phyloP scores from a whole-genome alignment of 1,284 basidiomycete species.

The Leucoagaricus sp. region DNA sequence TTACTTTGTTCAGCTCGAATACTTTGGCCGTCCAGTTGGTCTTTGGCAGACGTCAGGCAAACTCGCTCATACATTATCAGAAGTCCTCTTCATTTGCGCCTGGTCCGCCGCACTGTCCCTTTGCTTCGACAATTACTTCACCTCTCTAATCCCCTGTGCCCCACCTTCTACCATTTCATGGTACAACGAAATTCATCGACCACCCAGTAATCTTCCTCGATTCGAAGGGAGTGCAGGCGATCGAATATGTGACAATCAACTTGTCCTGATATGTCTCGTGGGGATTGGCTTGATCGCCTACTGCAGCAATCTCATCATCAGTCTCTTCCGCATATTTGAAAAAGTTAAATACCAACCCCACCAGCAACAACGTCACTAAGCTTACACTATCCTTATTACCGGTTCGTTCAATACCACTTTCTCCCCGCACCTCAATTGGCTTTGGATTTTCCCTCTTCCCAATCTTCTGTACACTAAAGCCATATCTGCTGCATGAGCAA shows the following conservation, averaged over 20 bases:
- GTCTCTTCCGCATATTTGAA: conserved; percentile 85
- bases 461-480: not conserved
- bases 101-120: conserved; percentile 92
- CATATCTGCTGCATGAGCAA: not conserved
- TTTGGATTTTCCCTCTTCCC: too few relatives aligned
- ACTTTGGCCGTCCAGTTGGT: conserved; percentile 88
- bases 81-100: conserved; percentile 87
- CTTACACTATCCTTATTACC: conserved; percentile 5
- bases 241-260: conserved; percentile 67
- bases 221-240: conserved; percentile 54
- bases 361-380: conserved; percentile 14
- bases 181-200: conserved; percentile 66
- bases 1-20: conserved; percentile 67
- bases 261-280: conserved; percentile 75
- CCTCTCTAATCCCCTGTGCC: conserved; percentile 79
- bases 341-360: conserved; percentile 70
- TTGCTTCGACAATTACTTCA: conserved; percentile 91
- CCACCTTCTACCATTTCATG: conserved; percentile 58
- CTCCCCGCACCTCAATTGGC: not conserved
- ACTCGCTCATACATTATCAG: conserved; percentile 76
- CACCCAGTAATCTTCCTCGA: conserved; percentile 40
- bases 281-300: conserved; percentile 76
- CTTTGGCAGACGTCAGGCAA: conserved; percentile 87
- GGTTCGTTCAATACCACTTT: not conserved
- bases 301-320: conserved; percentile 80